phyloP scores from a whole-genome alignment of 2,329 filamentous ascomycete species.

The Salinomyces thailandicus region DNA sequence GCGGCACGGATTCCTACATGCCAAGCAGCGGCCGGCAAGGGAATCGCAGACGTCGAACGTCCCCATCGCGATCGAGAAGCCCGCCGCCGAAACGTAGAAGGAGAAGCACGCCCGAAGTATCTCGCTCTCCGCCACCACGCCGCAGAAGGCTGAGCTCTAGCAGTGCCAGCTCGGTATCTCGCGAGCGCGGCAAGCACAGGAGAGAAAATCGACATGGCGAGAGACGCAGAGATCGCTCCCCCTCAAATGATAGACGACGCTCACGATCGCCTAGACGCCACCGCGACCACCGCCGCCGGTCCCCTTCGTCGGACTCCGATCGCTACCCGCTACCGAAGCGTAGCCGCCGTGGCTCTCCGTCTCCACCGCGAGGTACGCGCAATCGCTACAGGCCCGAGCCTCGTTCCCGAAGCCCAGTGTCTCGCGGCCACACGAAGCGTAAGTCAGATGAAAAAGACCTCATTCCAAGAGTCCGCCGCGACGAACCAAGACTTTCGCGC shows the following conservation, averaged over 20 bases:
- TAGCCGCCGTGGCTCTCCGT: conserved; percentile 9
- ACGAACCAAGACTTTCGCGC: conserved; percentile 6
- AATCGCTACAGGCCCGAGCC: neutral
- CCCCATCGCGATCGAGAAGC: conserved; percentile 11
- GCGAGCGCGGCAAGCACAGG: conserved; percentile 7
- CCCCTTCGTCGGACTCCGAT: conserved; percentile 47
- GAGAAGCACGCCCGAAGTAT: conserved; percentile 20
- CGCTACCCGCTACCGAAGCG: conserved; percentile 19
- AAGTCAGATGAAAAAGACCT: neutral
- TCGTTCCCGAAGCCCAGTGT: conserved; percentile 2
- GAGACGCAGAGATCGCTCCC: conserved; percentile 5
- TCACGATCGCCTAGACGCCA: conserved; percentile 24
- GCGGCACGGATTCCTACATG: conserved; percentile 48
- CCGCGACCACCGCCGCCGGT: conserved; percentile 18
- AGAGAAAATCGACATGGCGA: conserved; percentile 1
- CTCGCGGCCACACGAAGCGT: conserved; percentile 4
- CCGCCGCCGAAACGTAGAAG: conserved; percentile 18
- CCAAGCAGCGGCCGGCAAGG: conserved; percentile 35
- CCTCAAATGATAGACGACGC: conserved; percentile 11
- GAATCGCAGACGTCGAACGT: conserved; percentile 25
- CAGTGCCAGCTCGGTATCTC: conserved; percentile 7
- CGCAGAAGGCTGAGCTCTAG: conserved; percentile 10
- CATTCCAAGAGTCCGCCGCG: conserved; percentile 1
- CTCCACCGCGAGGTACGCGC: conserved; percentile 6
- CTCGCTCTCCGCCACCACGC: conserved; percentile 22